Evolutionary conservation across 2,329 filamentous ascomycete species (phyloP), one percentile per base, ranked within the genome.

Genomic region (Trichoderma gracile): DNA sequence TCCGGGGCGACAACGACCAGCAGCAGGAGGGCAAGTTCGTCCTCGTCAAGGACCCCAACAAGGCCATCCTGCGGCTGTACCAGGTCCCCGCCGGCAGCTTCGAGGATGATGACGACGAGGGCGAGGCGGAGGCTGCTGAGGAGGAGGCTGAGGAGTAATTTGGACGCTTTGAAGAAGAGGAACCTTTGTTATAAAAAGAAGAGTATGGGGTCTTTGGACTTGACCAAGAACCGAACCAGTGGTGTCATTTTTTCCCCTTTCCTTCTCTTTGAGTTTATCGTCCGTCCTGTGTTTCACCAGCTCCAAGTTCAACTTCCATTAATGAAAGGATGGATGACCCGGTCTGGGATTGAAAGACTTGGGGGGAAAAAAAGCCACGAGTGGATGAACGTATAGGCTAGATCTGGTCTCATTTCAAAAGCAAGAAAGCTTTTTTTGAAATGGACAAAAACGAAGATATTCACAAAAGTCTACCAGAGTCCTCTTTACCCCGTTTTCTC

Each of bases 31-130:
- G 89, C 78, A 93, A 93, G 81, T 95, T 91, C 72, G 88, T 95
- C 53, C 83, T 90, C 21, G 86, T 89, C 74, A 90, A 90, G 89
- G 95, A 99, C 78, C 95, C 95, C 66, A 99, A 99, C 85, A 98
- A 97, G 88, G 87, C 90, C 65, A 92, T 97, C 68, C 87, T 99
- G 69, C 89, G 95, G 68, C 81, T 99, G 73, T 99, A 99, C 82
- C 89, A 93, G 77, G 91, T 99, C 8, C 95, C 95, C 1, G 80
- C 86, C 58, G 87, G 89, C 73, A 95, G 92, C 67, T 94, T 98
- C 75, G 95, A 98, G 72, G 94, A 98, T 72, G 91, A 94, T 40
- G 90, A 86, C 4, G 92, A 96, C 59, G 90, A 91, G 66, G 83
- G 83, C 55, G 84, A 82, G 66, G 77, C 79, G 40, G 80, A 80